Evolutionary conservation across 495 filamentous ascomycete species (phyloP).

Genomic region (Aspergillus cavernicola): DNA sequence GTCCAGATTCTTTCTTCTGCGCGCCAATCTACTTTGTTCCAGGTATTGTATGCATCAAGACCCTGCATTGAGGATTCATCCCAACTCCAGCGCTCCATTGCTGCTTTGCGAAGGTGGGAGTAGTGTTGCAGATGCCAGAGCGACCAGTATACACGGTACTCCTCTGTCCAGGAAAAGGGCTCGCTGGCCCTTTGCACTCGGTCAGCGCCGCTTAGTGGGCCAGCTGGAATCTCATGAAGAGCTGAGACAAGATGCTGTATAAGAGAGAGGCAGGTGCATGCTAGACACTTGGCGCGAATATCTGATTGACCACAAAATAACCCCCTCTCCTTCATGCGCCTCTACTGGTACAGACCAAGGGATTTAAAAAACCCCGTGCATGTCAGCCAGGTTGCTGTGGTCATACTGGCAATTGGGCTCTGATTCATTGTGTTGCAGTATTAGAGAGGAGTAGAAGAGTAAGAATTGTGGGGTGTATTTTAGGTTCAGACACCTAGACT

Average conservation of each 20-base stretch:
- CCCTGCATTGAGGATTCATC: neutral
- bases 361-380: too few relatives aligned
- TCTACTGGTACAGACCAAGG: too few relatives aligned
- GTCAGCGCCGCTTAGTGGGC: neutral
- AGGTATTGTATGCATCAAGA: neutral
- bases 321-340: too few relatives aligned
- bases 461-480: too few relatives aligned
- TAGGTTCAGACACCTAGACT: too few relatives aligned
- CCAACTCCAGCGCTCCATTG: neutral
- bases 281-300: too few relatives aligned
- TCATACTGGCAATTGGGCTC: too few relatives aligned
- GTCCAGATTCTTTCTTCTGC: neutral
- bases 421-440: too few relatives aligned
- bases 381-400: too few relatives aligned
- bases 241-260: neutral
- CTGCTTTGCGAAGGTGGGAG: conserved; percentile 5
- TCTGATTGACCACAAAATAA: too few relatives aligned
- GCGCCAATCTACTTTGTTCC: neutral
- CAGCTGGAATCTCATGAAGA: neutral
- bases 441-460: too few relatives aligned
- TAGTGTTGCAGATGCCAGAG: conserved; percentile 11
- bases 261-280: neutral
- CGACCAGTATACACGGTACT: conserved; percentile 13
- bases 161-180: conserved; percentile 12
- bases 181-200: neutral